These are phyloP conservation scores for Cytauxzoon felis DNA, from an alignment of 169 alveolate genomes.

Conservation along the genomic window DNA sequence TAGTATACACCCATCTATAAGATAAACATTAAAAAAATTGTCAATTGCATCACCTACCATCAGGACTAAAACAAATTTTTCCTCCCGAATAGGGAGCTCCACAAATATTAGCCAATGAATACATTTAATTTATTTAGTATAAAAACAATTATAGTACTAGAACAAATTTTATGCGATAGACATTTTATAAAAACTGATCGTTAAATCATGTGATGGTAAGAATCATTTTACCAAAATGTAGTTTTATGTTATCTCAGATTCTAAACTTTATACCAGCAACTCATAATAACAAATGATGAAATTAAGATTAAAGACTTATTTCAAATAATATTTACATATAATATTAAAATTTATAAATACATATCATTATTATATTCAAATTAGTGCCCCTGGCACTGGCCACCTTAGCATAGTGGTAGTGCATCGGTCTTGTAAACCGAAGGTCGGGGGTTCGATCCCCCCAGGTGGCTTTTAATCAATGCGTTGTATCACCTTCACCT, in stretches of 20 bases:
- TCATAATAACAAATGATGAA: no score
- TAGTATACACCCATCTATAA: slow-evolving; percentile 66
- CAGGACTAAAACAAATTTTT: slow-evolving; percentile 50
- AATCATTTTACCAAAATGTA: no score
- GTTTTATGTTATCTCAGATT: no score
- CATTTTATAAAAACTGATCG: no score
- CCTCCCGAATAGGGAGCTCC: slow-evolving; percentile 68
- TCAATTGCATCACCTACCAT: slow-evolving; percentile 24
- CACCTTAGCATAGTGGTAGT: slow-evolving; percentile 88
- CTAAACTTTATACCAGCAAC: no score
- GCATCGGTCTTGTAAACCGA: slow-evolving; percentile 88
- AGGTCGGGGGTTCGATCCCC: slow-evolving; percentile 91
- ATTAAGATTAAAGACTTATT: no score
- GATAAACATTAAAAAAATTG: not conserved
- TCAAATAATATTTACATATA: not conserved
- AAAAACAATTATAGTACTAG: no score
- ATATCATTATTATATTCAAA: slow-evolving; percentile 2
- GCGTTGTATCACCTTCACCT: no score
- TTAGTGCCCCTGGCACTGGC: slow-evolving; percentile 45
- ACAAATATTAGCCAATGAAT: slow-evolving; percentile 54
- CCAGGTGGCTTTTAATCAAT: slow-evolving; percentile 83
- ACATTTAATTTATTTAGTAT: slow-evolving; percentile 10
- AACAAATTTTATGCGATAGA: no score
- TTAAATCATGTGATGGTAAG: no score
- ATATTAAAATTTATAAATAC: not conserved